Evolutionary conservation across 1,284 basidiomycete species (phyloP), one percentile per base, ranked within the genome.

Genomic region (Trichosporon sp.): DNA sequence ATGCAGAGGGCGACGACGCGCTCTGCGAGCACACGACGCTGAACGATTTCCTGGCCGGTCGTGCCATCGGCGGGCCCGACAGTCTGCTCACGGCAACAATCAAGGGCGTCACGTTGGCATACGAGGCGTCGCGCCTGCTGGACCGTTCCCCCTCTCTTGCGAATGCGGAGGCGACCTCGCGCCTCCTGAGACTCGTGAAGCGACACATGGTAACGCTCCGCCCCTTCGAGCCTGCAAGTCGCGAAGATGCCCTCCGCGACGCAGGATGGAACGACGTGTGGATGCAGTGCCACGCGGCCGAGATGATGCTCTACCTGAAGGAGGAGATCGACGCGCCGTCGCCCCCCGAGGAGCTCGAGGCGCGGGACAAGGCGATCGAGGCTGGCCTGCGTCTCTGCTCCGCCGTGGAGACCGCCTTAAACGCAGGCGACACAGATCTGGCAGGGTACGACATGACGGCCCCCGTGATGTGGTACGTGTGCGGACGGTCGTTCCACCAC

Each of bases 31-130:
- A 76, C 65, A 72, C 73, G 14, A 79, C 76, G 2, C 70, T 77
- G 32, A 66, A 65, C 43, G 75, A 77, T 71, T 77, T 76, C 63
- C 66, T 77, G 66, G 70, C 67, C 0, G 73, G 59, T 16, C 68
- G 67, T 14, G 70, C 16, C 21, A 31, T 11, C 54, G 68, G n/a
- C 61, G 66, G 0, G 14, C 37, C 8, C 19, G 80, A 83, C 61
- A 59, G 71, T 11, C 38, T 68, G 0, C 63, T 75, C 37, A 71
- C 73, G 21, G 59, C 74, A 0, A 64, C 70, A 5, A 48, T 78
- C 48, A 81, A 81, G 68, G 59, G 70, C 10, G 16, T 78, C 12
- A 74, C 79, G 6, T 67, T 83, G 21, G 48, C 77, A 19, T 68
- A 72, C 54, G 71, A 70, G 7, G 73, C 73, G 2, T 65, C 68